Conservation (phyloP, 2,329 filamentous ascomycete genomes). For the Aspergillus caelatus region DNA sequence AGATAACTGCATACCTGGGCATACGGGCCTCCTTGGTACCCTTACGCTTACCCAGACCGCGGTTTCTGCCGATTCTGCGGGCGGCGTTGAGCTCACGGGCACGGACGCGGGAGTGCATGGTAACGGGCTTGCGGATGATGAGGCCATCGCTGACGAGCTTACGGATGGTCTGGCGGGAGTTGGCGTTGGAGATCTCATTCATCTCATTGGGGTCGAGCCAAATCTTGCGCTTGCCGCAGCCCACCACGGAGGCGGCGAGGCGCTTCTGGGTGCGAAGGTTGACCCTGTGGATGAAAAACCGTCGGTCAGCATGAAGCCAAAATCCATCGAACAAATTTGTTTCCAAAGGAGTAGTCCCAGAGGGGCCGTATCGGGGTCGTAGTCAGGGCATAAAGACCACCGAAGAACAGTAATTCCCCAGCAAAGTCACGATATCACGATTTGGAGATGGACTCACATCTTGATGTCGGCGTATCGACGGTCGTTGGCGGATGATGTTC, state of each 20-base stretch:
- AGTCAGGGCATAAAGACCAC: constrained; percentile 21
- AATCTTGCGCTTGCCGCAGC: constrained; percentile 99
- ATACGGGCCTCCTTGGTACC: constrained; percentile 99
- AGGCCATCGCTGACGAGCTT: constrained; percentile 99
- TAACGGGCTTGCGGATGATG: constrained; percentile 99
- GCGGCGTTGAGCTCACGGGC: constrained; percentile 94
- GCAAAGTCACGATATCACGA: constrained; percentile 17
- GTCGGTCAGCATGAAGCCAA: constrained; percentile 35
- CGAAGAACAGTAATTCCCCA: constrained; percentile 23
- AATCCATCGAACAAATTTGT: constrained; percentile 15
- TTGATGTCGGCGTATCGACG: constrained; percentile 51
- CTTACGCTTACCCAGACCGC: constrained; percentile 99
- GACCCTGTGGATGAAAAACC: constrained; percentile 68
- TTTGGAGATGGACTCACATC: constrained; percentile 45
- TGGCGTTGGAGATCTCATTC: constrained; percentile 99
- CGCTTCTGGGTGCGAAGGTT: constrained; percentile 99
- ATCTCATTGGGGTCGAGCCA: constrained; percentile 99
- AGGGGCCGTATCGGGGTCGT: constrained; percentile 9
- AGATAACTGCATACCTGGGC: constrained; percentile 72
- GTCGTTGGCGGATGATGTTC: constrained; percentile 50
- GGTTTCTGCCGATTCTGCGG: constrained; percentile 93
- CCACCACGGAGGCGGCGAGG: constrained; percentile 97
- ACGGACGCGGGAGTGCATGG: constrained; percentile 98
- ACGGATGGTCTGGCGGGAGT: constrained; percentile 99
- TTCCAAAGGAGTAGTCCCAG: constrained; percentile 7